phyloP scores from a whole-genome alignment of 805 yeast genomes.

The Peterozyma toletana region DNA sequence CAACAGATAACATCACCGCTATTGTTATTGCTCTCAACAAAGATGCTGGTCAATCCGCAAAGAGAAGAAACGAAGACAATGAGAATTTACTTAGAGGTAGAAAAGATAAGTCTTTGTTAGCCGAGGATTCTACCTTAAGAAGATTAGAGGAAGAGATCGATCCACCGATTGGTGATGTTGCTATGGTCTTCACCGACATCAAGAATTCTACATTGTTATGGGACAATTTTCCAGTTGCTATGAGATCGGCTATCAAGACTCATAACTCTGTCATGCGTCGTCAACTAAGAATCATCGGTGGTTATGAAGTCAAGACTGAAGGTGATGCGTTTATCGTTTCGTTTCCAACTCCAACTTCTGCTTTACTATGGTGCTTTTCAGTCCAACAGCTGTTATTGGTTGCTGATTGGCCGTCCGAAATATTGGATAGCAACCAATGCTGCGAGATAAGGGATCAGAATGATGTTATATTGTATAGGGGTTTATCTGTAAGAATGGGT shows the following conservation, averaged over 20 bases:
- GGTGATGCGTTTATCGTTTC: slow-evolving; percentile 99
- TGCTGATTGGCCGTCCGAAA: slow-evolving; percentile 96
- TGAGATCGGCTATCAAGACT: slow-evolving; percentile 93
- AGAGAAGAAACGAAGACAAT: slow-evolving; percentile 19
- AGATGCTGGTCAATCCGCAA: slow-evolving; percentile 27
- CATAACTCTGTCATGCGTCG: slow-evolving; percentile 95
- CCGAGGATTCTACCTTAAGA: slow-evolving; percentile 73
- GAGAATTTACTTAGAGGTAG: slow-evolving; percentile 32
- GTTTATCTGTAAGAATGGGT: slow-evolving; percentile 96
- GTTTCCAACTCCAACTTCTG: slow-evolving; percentile 86
- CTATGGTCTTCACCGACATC: slow-evolving; percentile 96
- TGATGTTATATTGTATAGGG: slow-evolving; percentile 63
- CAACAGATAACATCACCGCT: slow-evolving; percentile 69
- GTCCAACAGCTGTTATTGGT: slow-evolving; percentile 77
- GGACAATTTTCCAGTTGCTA: slow-evolving; percentile 89
- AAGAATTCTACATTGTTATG: slow-evolving; percentile 88
- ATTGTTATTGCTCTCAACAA: slow-evolving; percentile 69
- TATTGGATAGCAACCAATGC: slow-evolving; percentile 78
- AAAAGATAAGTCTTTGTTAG: slow-evolving; percentile 42
- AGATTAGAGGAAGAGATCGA: slow-evolving; percentile 84
- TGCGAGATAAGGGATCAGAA: slow-evolving; percentile 63
- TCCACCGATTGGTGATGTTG: slow-evolving; percentile 91
- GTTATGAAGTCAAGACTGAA: slow-evolving; percentile 97
- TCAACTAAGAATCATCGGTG: slow-evolving; percentile 86
- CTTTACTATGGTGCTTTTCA: slow-evolving; percentile 88